These are phyloP conservation scores for Heliamphora exappendiculata DNA, from an alignment of 148 eudicot genomes.

Conservation along the genomic window DNA sequence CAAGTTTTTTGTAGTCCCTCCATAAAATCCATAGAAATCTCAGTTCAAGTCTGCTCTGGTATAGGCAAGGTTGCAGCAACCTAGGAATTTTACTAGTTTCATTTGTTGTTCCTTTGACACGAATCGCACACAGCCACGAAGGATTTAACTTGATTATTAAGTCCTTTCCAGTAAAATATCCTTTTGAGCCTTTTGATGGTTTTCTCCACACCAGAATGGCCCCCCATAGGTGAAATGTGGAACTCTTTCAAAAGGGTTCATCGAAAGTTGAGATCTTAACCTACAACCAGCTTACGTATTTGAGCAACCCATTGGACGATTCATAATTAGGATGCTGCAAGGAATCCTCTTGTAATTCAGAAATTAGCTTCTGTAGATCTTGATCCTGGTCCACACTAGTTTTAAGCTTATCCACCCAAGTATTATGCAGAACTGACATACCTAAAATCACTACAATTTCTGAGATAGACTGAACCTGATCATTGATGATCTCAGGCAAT, in stretches of 20 bases:
- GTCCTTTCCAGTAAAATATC: not conserved
- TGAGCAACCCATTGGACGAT: not conserved
- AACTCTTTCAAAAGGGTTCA: not conserved
- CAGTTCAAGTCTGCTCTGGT: not conserved
- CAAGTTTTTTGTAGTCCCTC: not conserved
- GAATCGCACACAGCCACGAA: not conserved
- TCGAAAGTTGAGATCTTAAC: not conserved
- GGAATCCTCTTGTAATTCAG: not conserved
- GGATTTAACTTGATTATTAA: not conserved
- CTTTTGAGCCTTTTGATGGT: not conserved
- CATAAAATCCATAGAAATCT: not conserved
- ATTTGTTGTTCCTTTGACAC: not conserved
- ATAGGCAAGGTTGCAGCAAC: not conserved
- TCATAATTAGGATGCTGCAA: not conserved
- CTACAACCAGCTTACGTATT: not conserved
- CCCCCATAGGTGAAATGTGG: not conserved
- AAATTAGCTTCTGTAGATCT: not conserved
- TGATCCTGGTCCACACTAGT: not conserved
- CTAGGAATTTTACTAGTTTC: not conserved
- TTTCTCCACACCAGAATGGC: conserved; percentile 1
- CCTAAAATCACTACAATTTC: no score
- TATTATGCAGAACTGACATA: no score
- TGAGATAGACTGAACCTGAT: no score
- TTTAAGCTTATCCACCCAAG: not conserved
- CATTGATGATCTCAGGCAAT: no score